Conservation (phyloP, 2,329 filamentous ascomycete genomes). For the Madurella mycetomatis region DNA sequence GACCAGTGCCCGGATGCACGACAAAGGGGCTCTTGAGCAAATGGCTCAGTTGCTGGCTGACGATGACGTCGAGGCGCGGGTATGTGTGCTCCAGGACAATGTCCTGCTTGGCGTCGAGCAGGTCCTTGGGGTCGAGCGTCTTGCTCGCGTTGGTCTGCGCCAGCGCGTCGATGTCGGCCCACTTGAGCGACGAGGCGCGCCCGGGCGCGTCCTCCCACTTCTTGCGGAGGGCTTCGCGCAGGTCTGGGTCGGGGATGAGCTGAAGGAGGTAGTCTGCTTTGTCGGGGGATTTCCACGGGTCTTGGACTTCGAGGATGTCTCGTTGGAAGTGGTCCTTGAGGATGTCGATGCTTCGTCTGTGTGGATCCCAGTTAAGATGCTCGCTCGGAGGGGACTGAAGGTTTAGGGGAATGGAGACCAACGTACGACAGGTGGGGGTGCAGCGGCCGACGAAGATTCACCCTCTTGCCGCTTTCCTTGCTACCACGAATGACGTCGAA, state of each 20-base stretch:
- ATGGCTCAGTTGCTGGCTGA: constrained; percentile 97
- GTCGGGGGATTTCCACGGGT: constrained; percentile 72
- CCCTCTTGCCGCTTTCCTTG: constrained; percentile 78
- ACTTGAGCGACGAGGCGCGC: constrained; percentile 74
- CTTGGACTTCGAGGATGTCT: constrained; percentile 77
- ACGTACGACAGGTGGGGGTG: constrained; percentile 79
- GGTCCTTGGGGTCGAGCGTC: constrained; percentile 64
- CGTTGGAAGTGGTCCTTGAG: constrained; percentile 79
- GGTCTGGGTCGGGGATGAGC: constrained; percentile 74
- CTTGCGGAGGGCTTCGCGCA: constrained; percentile 74
- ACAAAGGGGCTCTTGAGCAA: constrained; percentile 96
- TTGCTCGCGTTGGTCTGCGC: constrained; percentile 72
- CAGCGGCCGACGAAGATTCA: constrained; percentile 76
- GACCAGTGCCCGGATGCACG: constrained; percentile 87
- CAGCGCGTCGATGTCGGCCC: constrained; percentile 86
- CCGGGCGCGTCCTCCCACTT: constrained; percentile 87
- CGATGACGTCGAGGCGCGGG: constrained; percentile 91
- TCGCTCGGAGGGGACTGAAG: not conserved
- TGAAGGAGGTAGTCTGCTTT: constrained; percentile 73
- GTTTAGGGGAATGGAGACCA: not conserved
- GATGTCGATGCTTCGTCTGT: constrained; percentile 75
- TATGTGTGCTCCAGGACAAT: constrained; percentile 97
- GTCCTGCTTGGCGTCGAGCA: constrained; percentile 90
- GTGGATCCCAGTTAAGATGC: constrained; percentile 16
- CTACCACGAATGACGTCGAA: constrained; percentile 87